Evolutionary conservation across 2,329 filamentous ascomycete species (phyloP).

Genomic region (Clonostachys solani): DNA sequence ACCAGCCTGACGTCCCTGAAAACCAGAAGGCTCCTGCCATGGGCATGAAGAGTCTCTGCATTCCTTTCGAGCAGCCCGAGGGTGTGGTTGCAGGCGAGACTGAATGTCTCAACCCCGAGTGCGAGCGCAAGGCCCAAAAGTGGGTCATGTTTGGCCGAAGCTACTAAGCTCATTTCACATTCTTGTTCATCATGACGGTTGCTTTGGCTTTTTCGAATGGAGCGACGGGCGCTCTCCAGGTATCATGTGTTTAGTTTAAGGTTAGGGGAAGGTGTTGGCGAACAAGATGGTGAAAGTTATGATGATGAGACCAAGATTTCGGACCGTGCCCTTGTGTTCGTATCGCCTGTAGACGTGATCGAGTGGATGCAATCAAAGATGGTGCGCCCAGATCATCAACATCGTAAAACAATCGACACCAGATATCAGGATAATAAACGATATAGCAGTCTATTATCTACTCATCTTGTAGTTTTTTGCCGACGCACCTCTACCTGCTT

Average conservation of each 20-base stretch:
- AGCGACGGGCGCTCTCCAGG: constrained; percentile 5
- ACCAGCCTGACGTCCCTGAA: constrained; percentile 48
- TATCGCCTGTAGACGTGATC: constrained; percentile 5
- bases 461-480: constrained; percentile 6
- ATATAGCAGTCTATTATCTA: constrained; percentile 7
- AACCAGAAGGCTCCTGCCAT: constrained; percentile 51
- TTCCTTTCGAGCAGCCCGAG: constrained; percentile 76
- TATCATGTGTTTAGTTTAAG: not conserved
- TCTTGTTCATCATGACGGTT: too few species aligned
- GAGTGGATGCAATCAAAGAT: not conserved
- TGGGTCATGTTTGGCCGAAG: constrained; percentile 92
- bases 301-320: too few species aligned
- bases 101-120: constrained; percentile 90
- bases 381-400: constrained; percentile 66
- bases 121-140: constrained; percentile 68
- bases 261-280: too few species aligned
- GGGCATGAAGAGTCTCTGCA: constrained; percentile 71
- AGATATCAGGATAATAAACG: constrained; percentile 45
- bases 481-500: constrained; percentile 1
- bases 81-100: constrained; percentile 76
- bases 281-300: too few species aligned
- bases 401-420: constrained; percentile 87
- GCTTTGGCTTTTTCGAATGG: constrained; percentile 1
- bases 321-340: constrained; percentile 11
- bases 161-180: constrained; percentile 34